Percentiles rank a stretch among this genome's conserved stretches.
Evolutionary conservation across 768 basidiomycete genomes (phyloP).

Genomic region (Exidia glandulosa): DNA sequence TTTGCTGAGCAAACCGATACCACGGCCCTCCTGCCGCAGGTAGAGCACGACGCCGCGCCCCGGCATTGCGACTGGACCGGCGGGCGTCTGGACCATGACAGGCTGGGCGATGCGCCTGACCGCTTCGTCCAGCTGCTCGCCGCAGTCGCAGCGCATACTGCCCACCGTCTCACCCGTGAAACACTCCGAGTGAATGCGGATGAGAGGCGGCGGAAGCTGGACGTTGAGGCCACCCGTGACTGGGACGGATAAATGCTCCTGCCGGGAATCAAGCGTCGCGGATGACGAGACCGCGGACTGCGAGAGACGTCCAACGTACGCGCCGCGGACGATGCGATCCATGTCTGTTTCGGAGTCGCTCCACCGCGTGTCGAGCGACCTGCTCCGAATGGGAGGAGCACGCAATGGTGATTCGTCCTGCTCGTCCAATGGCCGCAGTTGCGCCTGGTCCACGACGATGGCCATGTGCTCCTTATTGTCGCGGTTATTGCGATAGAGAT

Average conservation of each 20-base stretch:
- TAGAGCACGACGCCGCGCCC: constrained; percentile 92
- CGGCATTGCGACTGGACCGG: constrained; percentile 38
- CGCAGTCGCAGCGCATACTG: constrained; percentile 97
- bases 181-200: constrained; percentile 96
- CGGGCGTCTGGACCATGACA: constrained; percentile 32
- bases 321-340: constrained; percentile 88
- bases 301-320: constrained; percentile 80
- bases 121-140: constrained; percentile 97
- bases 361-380: constrained; percentile 77
- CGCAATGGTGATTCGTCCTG: not conserved
- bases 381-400: constrained; percentile 63
- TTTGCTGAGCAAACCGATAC: constrained; percentile 92
- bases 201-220: constrained; percentile 53
- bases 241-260: not conserved
- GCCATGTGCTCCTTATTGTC: constrained; percentile 95
- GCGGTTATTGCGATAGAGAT: constrained; percentile 87
- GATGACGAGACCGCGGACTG: constrained; percentile 28
- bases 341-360: constrained; percentile 75
- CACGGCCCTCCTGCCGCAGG: constrained; percentile 93
- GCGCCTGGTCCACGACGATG: constrained; percentile 85
- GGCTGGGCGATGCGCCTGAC: constrained; percentile 77
- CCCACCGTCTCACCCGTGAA: constrained; percentile 98
- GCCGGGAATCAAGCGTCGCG: constrained; percentile 9
- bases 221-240: constrained; percentile 19
- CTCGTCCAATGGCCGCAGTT: constrained; percentile 33